phyloP scores from a whole-genome alignment of 352 stramenopile genomes.

The Phytopythium vexans region DNA sequence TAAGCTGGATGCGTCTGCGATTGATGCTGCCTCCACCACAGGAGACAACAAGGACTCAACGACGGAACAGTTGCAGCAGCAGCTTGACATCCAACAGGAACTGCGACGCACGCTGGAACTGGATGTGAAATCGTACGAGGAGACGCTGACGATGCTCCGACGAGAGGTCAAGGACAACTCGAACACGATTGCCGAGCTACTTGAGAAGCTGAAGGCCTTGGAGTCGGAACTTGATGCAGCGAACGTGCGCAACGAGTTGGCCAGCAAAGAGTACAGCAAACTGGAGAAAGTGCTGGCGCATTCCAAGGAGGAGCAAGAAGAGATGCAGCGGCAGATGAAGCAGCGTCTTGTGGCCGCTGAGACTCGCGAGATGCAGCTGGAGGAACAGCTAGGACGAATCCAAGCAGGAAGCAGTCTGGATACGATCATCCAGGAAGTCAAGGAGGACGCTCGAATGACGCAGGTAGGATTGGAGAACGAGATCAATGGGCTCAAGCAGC shows the following conservation, averaged over 20 bases:
- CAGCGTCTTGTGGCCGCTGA: conserved; percentile 45
- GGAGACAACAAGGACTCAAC: no score
- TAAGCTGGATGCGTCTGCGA: no score
- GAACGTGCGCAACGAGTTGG: conserved; percentile 17
- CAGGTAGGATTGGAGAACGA: conserved; percentile 21
- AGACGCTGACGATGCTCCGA: conserved; percentile 48
- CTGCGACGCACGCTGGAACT: conserved; percentile 43
- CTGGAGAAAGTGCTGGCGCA: conserved; percentile 25
- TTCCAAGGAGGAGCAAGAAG: conserved; percentile 48
- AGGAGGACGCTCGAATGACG: neutral
- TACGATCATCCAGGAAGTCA: no score
- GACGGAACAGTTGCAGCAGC: conserved; percentile 23
- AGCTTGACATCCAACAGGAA: conserved; percentile 35
- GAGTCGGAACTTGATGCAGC: conserved; percentile 21
- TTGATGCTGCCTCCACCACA: no score
- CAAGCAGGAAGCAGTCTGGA: conserved; percentile 4
- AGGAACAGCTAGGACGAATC: conserved; percentile 34
- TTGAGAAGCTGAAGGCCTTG: conserved; percentile 34
- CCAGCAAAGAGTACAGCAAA: conserved; percentile 31
- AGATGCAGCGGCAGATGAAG: conserved; percentile 59
- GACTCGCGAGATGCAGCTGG: conserved; percentile 29
- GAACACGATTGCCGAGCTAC: conserved; percentile 26
- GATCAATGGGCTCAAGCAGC: conserved; percentile 23
- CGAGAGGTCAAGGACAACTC: conserved; percentile 51
- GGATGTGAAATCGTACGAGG: conserved; percentile 67